Base-by-base conservation (phyloP, 2,329 filamentous ascomycete genomes). In the Albifimbria verrucaria region DNA sequence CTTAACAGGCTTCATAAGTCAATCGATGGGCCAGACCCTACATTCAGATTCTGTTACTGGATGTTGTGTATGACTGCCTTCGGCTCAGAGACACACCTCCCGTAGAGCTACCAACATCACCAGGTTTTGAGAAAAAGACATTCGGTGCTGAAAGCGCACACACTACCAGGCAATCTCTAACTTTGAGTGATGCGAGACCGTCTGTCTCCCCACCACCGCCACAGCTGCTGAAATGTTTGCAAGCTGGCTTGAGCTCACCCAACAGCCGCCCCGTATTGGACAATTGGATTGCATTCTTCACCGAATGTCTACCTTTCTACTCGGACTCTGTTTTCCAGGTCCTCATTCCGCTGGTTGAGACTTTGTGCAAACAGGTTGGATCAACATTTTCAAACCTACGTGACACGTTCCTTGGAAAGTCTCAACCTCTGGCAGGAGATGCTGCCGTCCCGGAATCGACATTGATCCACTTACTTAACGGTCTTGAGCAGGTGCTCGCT, bases 291-390 rank as follows among this genome's bases (percentile, higher is more conserved):
- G 79, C 83, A 25, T 92, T 99, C 60, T 77, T 99, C 7, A 83
- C 85, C 4, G 89, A 93, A 65, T 90, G 91, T 44, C 75, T 99
- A 25, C 91, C 92, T 0, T 78, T 96, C 15, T 96, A 96, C 68
- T 82, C 88, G 0, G 86, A 89, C 43, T 85, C 87, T 5, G 90
- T 97, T 45, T 97, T 97, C 67, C 89, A 96, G 65, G 88, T 94
- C 49, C 75, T 99, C 28, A 86, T 99, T 50, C 94, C 92, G 11
- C 77, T 99, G 3, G 92, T 97, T 1, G 92, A 94, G 68, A 95
- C 90, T 26, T 79, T 99, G 43, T 97, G 92, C 67, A 79, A 78
- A 53, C 87, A 96, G 67, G 87, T 97, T 47, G 82, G 80, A 42
- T 71, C 74, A 48, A 88, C 87, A 0, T 97, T 97, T 68, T 75